Percentiles rank a stretch among this genome's conserved stretches.
These are phyloP conservation scores for Lactarius sanguifluus DNA, from an alignment of 768 basidiomycete genomes.

Conservation along the genomic window DNA sequence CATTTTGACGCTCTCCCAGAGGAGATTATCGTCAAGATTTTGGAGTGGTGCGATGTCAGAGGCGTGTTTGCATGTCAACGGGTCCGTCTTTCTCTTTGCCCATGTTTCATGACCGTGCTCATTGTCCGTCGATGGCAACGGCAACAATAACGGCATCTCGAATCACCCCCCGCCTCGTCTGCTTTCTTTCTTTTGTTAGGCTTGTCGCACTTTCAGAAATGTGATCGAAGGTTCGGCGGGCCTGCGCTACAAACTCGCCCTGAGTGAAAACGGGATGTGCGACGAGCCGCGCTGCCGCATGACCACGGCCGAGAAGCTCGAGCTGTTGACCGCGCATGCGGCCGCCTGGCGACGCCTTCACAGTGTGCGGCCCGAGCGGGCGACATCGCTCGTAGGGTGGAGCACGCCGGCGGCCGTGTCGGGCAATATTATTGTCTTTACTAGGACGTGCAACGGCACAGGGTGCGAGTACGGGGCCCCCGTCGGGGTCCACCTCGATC, in stretches of 20 bases:
- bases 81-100: constrained; percentile 7
- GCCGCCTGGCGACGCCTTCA: constrained; percentile 12
- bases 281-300: background rate
- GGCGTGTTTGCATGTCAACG: constrained; percentile 14
- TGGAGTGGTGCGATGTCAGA: constrained; percentile 15
- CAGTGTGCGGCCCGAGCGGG: background rate
- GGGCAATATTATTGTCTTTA: constrained; percentile 15
- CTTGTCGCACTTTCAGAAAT: constrained; percentile 12
- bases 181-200: background rate
- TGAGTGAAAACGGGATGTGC: constrained; percentile 20
- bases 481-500: background rate
- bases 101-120: background rate
- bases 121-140: background rate
- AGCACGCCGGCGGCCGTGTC: constrained; percentile 14
- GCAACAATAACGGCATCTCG: background rate
- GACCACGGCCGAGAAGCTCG: constrained; percentile 17
- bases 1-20: constrained; percentile 5
- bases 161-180: background rate
- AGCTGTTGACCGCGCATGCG: constrained; percentile 1
- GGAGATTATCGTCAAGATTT: constrained; percentile 15
- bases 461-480: background rate
- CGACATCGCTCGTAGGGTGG: constrained; percentile 5
- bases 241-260: constrained; percentile 21
- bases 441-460: background rate
- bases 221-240: constrained; percentile 10